Evolutionary conservation across 345 rosid genomes (phyloP).

Genomic region (Murraya paniculata): DNA sequence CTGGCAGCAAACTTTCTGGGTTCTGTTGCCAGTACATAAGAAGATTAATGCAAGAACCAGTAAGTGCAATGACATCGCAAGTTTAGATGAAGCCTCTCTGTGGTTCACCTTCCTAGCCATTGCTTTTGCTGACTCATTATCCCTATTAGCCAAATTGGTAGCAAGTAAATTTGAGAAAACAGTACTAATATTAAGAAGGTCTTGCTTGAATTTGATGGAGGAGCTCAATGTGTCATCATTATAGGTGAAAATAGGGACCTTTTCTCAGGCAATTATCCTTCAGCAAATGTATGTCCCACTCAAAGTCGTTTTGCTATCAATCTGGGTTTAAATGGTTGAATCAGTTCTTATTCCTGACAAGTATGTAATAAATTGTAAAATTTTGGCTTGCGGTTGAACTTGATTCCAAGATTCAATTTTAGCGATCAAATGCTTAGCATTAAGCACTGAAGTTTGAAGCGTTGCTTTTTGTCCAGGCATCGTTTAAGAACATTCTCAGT

Average conservation of each 20-base stretch:
- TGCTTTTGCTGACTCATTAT: slow-evolving; percentile 9
- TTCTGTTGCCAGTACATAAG: slow-evolving; percentile 27
- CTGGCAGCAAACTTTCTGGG: slow-evolving; percentile 23
- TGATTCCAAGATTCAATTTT: not conserved
- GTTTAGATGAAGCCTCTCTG: not conserved
- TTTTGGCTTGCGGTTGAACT: not conserved
- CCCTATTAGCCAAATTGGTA: not conserved
- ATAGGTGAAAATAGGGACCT: not conserved
- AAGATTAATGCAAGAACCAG: slow-evolving; percentile 21
- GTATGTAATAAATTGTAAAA: not conserved
- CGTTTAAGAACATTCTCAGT: too few species aligned
- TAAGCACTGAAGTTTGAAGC: too few species aligned
- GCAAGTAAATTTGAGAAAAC: not conserved
- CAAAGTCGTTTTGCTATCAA: not conserved
- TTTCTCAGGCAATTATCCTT: not conserved
- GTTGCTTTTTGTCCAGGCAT: too few species aligned
- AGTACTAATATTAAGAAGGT: not conserved
- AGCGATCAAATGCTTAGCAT: not conserved
- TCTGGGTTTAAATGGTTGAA: not conserved
- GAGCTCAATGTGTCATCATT: not conserved
- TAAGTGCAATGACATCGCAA: slow-evolving; percentile 8
- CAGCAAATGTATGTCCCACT: not conserved
- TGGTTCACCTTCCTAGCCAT: slow-evolving; percentile 12
- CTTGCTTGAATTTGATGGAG: not conserved
- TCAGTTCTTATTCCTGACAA: not conserved